phyloP scores from a whole-genome alignment of 495 filamentous ascomycete species.

The Talaromyces wortmannii region DNA sequence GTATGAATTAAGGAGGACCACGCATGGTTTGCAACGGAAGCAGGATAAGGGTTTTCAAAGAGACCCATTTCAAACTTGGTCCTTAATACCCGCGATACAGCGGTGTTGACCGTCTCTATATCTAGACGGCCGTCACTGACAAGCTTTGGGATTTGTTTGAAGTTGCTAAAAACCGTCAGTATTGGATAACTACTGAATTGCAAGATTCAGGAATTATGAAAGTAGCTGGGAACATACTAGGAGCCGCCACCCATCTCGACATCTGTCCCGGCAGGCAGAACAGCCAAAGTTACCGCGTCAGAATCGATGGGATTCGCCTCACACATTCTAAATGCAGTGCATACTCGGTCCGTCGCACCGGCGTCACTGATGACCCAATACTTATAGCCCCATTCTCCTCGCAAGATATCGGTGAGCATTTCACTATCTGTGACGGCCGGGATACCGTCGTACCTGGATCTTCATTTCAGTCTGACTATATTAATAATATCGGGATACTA shows the following conservation, averaged over 20 bases:
- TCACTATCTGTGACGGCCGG: constrained; percentile 54
- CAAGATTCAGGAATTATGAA: neutral
- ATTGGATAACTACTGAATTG: neutral
- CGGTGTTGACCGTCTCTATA: constrained; percentile 49
- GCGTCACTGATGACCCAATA: constrained; percentile 55
- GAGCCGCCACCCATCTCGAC: constrained; percentile 69
- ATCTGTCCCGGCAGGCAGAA: constrained; percentile 57
- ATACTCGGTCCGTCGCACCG: constrained; percentile 59
- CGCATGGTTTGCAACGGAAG: constrained; percentile 35
- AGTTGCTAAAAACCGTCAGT: constrained; percentile 36
- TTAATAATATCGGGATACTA: neutral
- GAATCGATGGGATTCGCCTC: constrained; percentile 48
- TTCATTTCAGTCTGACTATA: neutral
- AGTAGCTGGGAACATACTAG: constrained; percentile 24
- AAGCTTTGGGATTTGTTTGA: constrained; percentile 54
- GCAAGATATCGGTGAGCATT: constrained; percentile 56
- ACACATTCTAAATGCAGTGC: constrained; percentile 56
- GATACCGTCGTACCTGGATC: constrained; percentile 49
- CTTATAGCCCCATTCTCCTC: constrained; percentile 62
- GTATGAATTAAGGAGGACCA: constrained; percentile 52
- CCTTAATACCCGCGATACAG: constrained; percentile 52
- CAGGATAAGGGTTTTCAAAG: constrained; percentile 56
- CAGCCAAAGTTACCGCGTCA: constrained; percentile 45
- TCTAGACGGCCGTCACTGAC: constrained; percentile 50
- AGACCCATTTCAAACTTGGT: constrained; percentile 60